Conservation (phyloP, 2,329 filamentous ascomycete genomes). For the Zasmidium angulare region DNA sequence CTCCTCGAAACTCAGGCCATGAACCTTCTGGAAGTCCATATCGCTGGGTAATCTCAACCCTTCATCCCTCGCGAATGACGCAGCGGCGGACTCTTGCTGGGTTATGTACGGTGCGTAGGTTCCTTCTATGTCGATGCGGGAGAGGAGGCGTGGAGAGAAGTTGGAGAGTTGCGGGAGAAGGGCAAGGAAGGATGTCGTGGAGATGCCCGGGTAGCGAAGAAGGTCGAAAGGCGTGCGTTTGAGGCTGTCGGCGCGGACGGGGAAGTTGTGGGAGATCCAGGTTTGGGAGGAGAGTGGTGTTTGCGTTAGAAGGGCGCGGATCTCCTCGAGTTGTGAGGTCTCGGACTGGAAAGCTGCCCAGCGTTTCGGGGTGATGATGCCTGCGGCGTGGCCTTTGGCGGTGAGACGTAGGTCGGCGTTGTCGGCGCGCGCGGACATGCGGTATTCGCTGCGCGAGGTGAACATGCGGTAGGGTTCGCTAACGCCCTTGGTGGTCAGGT, state of each 20-base stretch:
- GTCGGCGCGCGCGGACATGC: constrained; percentile 87
- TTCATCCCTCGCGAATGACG: constrained; percentile 74
- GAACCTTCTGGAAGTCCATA: constrained; percentile 72
- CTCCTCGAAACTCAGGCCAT: constrained; percentile 78
- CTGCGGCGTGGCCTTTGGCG: constrained; percentile 69
- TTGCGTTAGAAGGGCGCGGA: constrained; percentile 58
- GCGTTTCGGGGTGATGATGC: constrained; percentile 74
- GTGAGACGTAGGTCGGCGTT: constrained; percentile 91
- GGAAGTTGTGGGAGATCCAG: constrained; percentile 72
- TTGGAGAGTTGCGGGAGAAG: constrained; percentile 56
- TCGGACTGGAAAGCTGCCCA: constrained; percentile 71
- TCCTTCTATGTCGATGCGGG: constrained; percentile 76
- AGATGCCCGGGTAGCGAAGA: constrained; percentile 65
- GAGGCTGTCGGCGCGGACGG: constrained; percentile 63
- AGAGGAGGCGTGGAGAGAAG: constrained; percentile 60
- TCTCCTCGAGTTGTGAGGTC: constrained; percentile 64
- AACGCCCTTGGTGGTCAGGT: constrained; percentile 93
- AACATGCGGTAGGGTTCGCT: constrained; percentile 99
- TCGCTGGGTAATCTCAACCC: constrained; percentile 67
- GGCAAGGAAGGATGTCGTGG: constrained; percentile 58
- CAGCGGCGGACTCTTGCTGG: constrained; percentile 66
- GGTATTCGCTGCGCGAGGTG: constrained; percentile 91
- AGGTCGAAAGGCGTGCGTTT: constrained; percentile 76
- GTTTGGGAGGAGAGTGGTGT: constrained; percentile 59
- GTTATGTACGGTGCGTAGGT: constrained; percentile 83